Base-by-base conservation (phyloP, 2,329 filamentous ascomycete species). In the Fusarium citri region DNA sequence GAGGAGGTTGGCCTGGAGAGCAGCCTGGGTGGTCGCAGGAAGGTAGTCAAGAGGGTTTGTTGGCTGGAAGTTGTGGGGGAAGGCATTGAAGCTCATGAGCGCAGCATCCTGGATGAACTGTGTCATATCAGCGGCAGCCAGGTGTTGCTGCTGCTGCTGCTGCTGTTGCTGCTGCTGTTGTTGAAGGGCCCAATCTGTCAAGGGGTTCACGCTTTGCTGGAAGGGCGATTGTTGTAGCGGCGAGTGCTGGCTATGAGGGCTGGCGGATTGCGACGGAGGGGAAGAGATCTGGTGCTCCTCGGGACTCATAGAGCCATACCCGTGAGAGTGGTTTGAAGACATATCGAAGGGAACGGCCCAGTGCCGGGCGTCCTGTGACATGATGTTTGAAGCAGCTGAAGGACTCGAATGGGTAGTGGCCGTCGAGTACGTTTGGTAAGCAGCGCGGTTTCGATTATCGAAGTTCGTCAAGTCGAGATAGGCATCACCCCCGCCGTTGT, bases 171-270 rank as follows among this genome's bases (percentile, higher is more conserved):
- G 77, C 47, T 78, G 85, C 53, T 86, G 84, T 68, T 87, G 85
- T 58, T 87, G 84, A 54, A 91, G 83, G 23, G 88, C 85, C 88
- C 88, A 91, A 79, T 90, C 87, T 48, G 87, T 86, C 68, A 91
- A 77, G 16, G 85, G 81, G 74, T 87, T 87, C 57, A 82, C 79
- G 45, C 83, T 78, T 49, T 82, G 79, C 74, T 86, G 84, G 76
- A 84, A 88, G 6, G 87, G 86, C 69, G 87, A 88, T 31, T 86
- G 84, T 62, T 87, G 85, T 62, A 84, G 70, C 15, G 83, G 76
- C 54, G 82, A 83, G 67, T 85, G 83, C 64, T 87, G 84, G 68
- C 84, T 83, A 59, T 84, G 81, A 41, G 84, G 85, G 74, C 86
- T 88, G 49, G 86, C 85, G 68, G 79, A 81, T 71, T 83, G 81